These are phyloP conservation scores for Fusarium armeniacum DNA, from an alignment of 2,329 filamentous ascomycete genomes.

Conservation along the genomic window DNA sequence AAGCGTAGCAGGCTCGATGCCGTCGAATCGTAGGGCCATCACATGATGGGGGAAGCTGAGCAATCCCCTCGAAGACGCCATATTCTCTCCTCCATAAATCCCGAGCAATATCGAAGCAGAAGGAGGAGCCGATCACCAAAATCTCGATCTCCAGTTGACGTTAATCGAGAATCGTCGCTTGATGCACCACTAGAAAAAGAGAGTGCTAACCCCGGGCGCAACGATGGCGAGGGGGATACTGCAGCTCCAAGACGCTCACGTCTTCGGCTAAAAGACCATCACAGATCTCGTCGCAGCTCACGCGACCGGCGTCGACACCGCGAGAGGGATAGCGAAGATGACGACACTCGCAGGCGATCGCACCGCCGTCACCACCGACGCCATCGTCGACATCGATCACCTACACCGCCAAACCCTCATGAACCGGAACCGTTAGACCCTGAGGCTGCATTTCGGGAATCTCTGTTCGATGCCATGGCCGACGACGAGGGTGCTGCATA, in stretches of 20 bases:
- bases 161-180: slow-evolving; percentile 15
- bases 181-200: slow-evolving; percentile 23
- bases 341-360: slow-evolving; percentile 40
- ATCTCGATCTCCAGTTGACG: slow-evolving; percentile 14
- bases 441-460: slow-evolving; percentile 87
- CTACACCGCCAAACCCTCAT: slow-evolving; percentile 63
- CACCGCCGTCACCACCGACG: slow-evolving; percentile 52
- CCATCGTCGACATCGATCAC: slow-evolving; percentile 58
- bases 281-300: slow-evolving; percentile 49
- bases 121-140: slow-evolving; percentile 32
- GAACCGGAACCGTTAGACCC: slow-evolving; percentile 69
- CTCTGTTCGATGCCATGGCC: slow-evolving; percentile 94
- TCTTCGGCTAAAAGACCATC: slow-evolving; percentile 53
- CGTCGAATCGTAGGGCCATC: slow-evolving; percentile 41
- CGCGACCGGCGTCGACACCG: slow-evolving; percentile 34
- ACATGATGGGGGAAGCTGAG: slow-evolving; percentile 53
- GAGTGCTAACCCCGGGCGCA: slow-evolving; percentile 16
- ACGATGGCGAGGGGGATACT: slow-evolving; percentile 39
- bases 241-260: slow-evolving; percentile 52
- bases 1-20: slow-evolving; percentile 22
- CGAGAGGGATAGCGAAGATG: slow-evolving; percentile 40
- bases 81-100: slow-evolving; percentile 65
- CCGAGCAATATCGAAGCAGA: slow-evolving; percentile 21
- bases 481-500: slow-evolving; percentile 96
- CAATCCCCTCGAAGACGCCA: slow-evolving; percentile 61